phyloP scores from a whole-genome alignment of 1,284 basidiomycete genomes.

The Anthracocystis walkeri region DNA sequence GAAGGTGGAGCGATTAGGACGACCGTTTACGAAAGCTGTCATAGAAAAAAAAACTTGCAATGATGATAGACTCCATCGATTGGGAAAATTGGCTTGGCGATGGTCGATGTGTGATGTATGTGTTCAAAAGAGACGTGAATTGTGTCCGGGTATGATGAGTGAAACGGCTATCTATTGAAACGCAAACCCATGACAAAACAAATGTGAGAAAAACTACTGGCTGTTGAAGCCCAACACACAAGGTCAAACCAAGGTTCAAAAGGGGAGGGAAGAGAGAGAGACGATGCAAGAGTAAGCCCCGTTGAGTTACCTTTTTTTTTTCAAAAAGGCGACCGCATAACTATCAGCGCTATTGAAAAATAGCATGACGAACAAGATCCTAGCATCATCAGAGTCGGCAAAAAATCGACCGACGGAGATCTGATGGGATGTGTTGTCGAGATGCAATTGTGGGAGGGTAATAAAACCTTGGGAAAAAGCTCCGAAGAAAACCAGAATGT shows the following conservation, averaged over 20 bases:
- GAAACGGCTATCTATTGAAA: too few relatives aligned
- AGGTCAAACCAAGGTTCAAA: background rate
- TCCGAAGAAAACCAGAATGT: background rate
- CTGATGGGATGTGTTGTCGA: slow-evolving; percentile 25
- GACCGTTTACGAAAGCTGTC: too few relatives aligned
- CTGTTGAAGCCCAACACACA: slow-evolving; percentile 50
- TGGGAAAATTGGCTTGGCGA: too few relatives aligned
- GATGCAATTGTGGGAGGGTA: background rate
- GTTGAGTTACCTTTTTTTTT: slow-evolving; percentile 47
- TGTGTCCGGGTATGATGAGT: too few relatives aligned
- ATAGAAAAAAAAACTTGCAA: too few relatives aligned
- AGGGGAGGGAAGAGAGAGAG: slow-evolving; percentile 29
- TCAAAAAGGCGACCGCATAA: slow-evolving; percentile 52
- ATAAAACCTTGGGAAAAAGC: too few relatives aligned
- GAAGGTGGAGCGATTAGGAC: too few relatives aligned
- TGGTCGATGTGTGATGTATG: too few relatives aligned
- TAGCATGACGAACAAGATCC: slow-evolving; percentile 51
- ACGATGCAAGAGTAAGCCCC: slow-evolving; percentile 60
- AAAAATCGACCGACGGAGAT: background rate
- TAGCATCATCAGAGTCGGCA: slow-evolving; percentile 5
- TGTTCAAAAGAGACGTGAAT: too few relatives aligned
- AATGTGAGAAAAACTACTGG: slow-evolving; percentile 13
- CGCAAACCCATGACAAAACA: background rate
- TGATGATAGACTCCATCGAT: too few relatives aligned
- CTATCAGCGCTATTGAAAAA: slow-evolving; percentile 34